These are phyloP conservation scores for Kitagawia praeruptora DNA, from an alignment of 129 eudicot species.

Conservation along the genomic window DNA sequence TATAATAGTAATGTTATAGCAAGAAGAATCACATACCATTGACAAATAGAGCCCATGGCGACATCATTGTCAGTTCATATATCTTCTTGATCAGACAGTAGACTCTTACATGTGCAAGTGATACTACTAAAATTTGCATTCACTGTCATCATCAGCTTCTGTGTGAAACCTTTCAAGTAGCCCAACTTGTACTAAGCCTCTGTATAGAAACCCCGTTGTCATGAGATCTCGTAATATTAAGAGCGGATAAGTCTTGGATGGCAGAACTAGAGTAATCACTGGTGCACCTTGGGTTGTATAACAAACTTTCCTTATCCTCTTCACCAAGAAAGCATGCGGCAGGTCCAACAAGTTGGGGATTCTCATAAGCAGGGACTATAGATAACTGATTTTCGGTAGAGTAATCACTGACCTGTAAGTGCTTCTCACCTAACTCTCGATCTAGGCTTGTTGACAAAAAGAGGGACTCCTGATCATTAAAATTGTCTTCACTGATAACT, in stretches of 20 bases:
- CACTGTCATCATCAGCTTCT: slow-evolving; percentile 12
- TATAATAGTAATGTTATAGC: not conserved
- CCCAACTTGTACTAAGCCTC: slow-evolving; percentile 29
- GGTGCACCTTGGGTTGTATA: slow-evolving; percentile 11
- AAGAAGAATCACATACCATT: not conserved
- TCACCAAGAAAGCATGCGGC: slow-evolving; percentile 12
- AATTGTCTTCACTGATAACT: slow-evolving; percentile 15
- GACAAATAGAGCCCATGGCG: not conserved
- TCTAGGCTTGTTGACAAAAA: not conserved
- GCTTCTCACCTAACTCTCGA: slow-evolving; percentile 13
- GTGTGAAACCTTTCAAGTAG: slow-evolving; percentile 9
- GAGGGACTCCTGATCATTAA: slow-evolving; percentile 17
- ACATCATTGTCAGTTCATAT: not conserved
- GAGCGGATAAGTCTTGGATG: slow-evolving; percentile 12
- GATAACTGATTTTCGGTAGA: slow-evolving; percentile 19
- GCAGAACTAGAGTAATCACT: slow-evolving; percentile 8
- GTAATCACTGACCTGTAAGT: slow-evolving; percentile 14
- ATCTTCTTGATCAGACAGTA: not conserved
- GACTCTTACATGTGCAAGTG: not conserved
- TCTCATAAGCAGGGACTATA: slow-evolving; percentile 13
- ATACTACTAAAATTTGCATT: slow-evolving; percentile 10
- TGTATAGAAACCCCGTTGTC: slow-evolving; percentile 28
- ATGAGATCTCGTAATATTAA: slow-evolving; percentile 15
- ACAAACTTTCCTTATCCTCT: slow-evolving; percentile 25
- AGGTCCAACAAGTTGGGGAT: slow-evolving; percentile 16